Evolutionary conservation across 192 early-diverging fungal species (phyloP), one percentile per base, ranked within the genome.

Genomic region (Globomyces pollinis-pini): DNA sequence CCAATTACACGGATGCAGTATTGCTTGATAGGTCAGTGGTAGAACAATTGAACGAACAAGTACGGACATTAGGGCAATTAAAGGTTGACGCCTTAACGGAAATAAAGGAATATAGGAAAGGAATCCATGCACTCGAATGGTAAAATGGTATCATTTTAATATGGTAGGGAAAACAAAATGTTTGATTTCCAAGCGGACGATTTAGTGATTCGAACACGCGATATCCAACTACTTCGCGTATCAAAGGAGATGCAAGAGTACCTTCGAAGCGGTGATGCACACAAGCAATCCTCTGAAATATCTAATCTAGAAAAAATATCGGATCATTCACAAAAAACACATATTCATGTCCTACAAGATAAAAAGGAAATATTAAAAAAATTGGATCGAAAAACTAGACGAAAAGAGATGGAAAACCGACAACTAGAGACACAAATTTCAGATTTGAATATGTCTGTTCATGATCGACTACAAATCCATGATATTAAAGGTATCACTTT

Each of bases 171-270:
- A 61, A 83, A 69, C 50, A 75, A 80, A 60, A 77, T 81, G 72
- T 68, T 80, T 5, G 79, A 80, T 54, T 84, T 84, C 69, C 76
- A 84, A 55, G 77, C 81, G 2, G 81, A 83, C 30, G 76, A 84
- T 41, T 65, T 79, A 32, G 47, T 74, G 2, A 62, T 76, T 16
- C 54, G 68, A 39, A 84, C 76, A 1, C 56, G 77, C 15, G 79
- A 84, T 56, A 83, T 84, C 39, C 81, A 84, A 61, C 70, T 84
- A 0, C 63, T 84, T 8, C 64, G 81, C 0, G 76, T 84, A 30
- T 83, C 80, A 16, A 84, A 84, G 55, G 66, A 76, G 38, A 84
- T 84, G 76, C 81, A 84, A 60, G 81, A 84, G 53, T 84, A 63
- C 38, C 68, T 84, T 33, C 63, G 79, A 12, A 61, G 72, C 13